phyloP scores from a whole-genome alignment of 1,284 basidiomycete genomes.

The Rhodotorula sp. region DNA sequence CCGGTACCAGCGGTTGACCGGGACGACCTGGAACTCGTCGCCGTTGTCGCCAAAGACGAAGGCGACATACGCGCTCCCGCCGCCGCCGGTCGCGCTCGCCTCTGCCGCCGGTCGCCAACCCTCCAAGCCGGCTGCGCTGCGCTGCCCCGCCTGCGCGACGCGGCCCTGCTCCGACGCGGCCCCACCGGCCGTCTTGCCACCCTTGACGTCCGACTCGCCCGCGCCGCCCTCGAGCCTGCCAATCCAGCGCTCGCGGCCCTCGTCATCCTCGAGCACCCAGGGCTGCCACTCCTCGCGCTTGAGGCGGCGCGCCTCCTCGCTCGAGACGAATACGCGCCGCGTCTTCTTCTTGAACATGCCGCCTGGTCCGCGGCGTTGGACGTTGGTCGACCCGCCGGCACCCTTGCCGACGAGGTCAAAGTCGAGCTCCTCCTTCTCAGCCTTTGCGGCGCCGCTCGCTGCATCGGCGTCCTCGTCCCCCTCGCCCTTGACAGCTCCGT shows the following conservation, averaged over 20 bases:
- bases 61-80: slow-evolving; percentile 47
- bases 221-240: slow-evolving; percentile 73
- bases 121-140: slow-evolving; percentile 18
- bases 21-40: slow-evolving; percentile 74
- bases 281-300: slow-evolving; percentile 80
- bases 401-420: slow-evolving; percentile 36
- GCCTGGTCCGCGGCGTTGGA: slow-evolving; percentile 54
- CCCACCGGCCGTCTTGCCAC: neutral
- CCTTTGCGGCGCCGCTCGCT: slow-evolving; percentile 49
- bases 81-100: slow-evolving; percentile 35
- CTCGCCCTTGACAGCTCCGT: slow-evolving; percentile 16
- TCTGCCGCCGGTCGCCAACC: slow-evolving; percentile 36
- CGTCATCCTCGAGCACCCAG: slow-evolving; percentile 81
- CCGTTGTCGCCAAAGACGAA: slow-evolving; percentile 47
- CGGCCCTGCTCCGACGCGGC: slow-evolving; percentile 11
- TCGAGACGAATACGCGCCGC: slow-evolving; percentile 72
- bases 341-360: slow-evolving; percentile 76
- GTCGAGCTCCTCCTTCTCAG: slow-evolving; percentile 53
- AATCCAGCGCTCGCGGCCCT: slow-evolving; percentile 67
- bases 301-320: slow-evolving; percentile 67
- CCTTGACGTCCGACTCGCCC: slow-evolving; percentile 51
- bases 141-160: neutral
- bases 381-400: slow-evolving; percentile 16
- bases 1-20: slow-evolving; percentile 83
- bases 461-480: slow-evolving; percentile 49